A percentile compares a stretch with the other conserved stretches of the same genome.
Conservation (phyloP, 148 eudicot species). For the Vaccinium myrtillus region DNA sequence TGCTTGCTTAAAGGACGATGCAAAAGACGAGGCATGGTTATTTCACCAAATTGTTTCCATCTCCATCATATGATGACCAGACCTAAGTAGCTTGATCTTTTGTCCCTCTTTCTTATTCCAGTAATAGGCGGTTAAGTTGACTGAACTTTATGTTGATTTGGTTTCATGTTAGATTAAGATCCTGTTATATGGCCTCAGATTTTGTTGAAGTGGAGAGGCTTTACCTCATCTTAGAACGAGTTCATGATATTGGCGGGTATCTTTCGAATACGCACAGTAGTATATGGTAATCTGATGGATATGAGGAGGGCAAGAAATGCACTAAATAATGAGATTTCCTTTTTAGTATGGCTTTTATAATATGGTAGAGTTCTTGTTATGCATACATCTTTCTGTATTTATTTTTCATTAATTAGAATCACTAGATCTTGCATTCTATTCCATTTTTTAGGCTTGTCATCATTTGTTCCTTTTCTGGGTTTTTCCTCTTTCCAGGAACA, state of each 20-base stretch:
- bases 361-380: background rate
- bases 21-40: background rate
- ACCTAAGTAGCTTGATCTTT: background rate
- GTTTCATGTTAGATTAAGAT: background rate
- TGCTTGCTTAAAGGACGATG: constrained; percentile 5
- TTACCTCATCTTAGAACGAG: background rate
- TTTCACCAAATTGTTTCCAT: background rate
- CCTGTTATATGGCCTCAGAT: background rate
- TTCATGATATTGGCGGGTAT: background rate
- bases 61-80: background rate
- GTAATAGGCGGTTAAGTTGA: background rate
- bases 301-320: background rate
- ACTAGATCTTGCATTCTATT: constrained; percentile 12
- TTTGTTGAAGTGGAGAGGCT: constrained; percentile 2
- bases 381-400: background rate
- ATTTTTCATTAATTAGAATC: background rate
- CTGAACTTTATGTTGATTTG: background rate
- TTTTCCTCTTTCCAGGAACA: background rate
- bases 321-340: background rate
- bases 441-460: background rate
- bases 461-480: background rate
- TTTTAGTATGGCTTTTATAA: background rate
- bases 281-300: background rate
- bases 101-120: background rate
- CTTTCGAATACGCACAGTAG: background rate